Conservation (phyloP, 129 eudicot genomes). For the Arctium lappa region DNA sequence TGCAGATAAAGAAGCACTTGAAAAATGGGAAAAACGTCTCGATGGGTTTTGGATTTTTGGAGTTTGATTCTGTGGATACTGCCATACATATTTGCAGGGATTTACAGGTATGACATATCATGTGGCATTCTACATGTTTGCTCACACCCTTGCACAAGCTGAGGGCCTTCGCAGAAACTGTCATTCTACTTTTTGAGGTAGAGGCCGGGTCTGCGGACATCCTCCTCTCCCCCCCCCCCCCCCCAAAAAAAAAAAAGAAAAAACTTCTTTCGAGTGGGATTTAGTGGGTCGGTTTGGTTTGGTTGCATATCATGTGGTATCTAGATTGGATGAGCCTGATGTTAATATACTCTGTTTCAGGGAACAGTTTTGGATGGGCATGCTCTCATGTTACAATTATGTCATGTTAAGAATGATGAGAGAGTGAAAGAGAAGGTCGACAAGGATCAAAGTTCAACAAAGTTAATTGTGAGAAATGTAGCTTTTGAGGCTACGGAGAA, state of each 20-base stretch:
- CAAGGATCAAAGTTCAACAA: constrained; percentile 79
- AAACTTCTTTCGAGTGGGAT: neutral
- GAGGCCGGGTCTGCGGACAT: neutral
- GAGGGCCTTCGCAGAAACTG: neutral
- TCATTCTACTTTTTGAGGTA: neutral
- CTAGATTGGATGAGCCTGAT: neutral
- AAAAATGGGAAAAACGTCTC: constrained; percentile 90
- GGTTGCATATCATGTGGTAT: neutral
- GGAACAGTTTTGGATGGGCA: constrained; percentile 97
- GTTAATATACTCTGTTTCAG: constrained; percentile 37
- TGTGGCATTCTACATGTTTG: neutral
- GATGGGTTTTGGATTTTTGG: constrained; percentile 92
- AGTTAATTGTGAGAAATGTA: constrained; percentile 89
- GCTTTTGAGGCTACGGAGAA: constrained; percentile 97
- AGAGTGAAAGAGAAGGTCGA: constrained; percentile 47
- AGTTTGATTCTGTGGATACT: constrained; percentile 78
- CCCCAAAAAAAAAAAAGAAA: neutral
- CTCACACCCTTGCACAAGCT: neutral
- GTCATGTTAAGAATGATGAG: constrained; percentile 75
- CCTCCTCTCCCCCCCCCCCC: neutral
- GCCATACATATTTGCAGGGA: constrained; percentile 67
- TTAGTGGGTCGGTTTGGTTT: neutral
- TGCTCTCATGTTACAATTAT: constrained; percentile 85
- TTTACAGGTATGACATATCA: constrained; percentile 53
- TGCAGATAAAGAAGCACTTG: constrained; percentile 75